A percentile compares a stretch with the other conserved stretches of the same genome.
Evolutionary conservation across 768 basidiomycete species (phyloP).

Genomic region (Gloeopeniophorella convolvens): DNA sequence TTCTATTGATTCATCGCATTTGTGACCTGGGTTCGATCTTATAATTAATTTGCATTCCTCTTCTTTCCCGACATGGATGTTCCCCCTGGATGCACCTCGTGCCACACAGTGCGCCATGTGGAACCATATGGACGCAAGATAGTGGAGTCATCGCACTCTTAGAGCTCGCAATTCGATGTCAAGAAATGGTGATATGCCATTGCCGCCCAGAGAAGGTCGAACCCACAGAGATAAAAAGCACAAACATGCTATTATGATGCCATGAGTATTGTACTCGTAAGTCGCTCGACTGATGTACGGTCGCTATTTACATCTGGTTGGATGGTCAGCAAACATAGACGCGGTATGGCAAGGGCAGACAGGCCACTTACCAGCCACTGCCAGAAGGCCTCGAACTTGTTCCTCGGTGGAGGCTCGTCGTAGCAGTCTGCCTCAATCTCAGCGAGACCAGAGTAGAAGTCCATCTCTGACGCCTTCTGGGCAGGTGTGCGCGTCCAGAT

Average conservation of each 20-base stretch:
- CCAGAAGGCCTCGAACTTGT: constrained; percentile 68
- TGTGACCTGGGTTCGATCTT: constrained; percentile 1
- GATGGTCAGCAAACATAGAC: not conserved
- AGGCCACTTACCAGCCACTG: constrained; percentile 60
- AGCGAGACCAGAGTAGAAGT: constrained; percentile 60
- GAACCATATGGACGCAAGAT: not conserved
- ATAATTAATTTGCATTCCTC: not conserved
- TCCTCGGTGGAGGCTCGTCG: constrained; percentile 68
- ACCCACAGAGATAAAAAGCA: too few species aligned
- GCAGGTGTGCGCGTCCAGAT: constrained; percentile 43
- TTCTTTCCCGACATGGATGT: not conserved
- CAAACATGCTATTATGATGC: too few species aligned
- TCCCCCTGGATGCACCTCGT: too few species aligned
- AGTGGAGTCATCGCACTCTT: not conserved
- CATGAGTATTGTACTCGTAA: too few species aligned
- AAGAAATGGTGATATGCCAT: not conserved
- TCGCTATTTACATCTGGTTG: too few species aligned
- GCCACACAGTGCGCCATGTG: too few species aligned
- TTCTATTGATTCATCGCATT: constrained; percentile 5
- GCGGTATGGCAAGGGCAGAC: not conserved
- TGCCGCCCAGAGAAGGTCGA: too few species aligned
- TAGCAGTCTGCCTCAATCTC: constrained; percentile 33
- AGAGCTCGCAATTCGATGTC: not conserved
- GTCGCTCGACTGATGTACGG: too few species aligned
- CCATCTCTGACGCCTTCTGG: constrained; percentile 64